Percentiles rank a stretch among this genome's conserved stretches.
These are phyloP conservation scores for Vigna mungo DNA, from an alignment of 306 rosid species.

Conservation along the genomic window DNA sequence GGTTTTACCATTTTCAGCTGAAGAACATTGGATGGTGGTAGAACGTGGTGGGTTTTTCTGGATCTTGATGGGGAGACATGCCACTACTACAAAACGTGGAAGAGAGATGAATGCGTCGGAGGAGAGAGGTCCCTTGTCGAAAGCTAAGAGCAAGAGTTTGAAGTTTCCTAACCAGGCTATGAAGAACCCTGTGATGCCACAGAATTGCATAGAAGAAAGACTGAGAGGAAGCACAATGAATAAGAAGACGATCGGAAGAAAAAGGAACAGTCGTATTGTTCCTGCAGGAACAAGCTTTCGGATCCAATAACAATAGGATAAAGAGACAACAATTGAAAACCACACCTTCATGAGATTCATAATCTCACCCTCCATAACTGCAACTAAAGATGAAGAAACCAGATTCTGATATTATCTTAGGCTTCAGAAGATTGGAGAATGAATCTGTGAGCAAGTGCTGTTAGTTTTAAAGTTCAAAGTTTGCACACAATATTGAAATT, in stretches of 20 bases:
- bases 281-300: slow-evolving; percentile 43
- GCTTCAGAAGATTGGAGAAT: too few relatives aligned
- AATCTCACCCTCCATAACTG: slow-evolving; percentile 47
- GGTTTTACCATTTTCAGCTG: too few relatives aligned
- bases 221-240: slow-evolving; percentile 61
- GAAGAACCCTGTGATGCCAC: slow-evolving; percentile 57
- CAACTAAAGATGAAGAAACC: too few relatives aligned
- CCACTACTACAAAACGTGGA: slow-evolving; percentile 54
- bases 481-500: too few relatives aligned
- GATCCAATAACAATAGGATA: slow-evolving; percentile 53
- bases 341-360: slow-evolving; percentile 46
- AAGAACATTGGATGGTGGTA: too few relatives aligned
- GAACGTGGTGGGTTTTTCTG: background rate
- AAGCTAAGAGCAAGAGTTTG: slow-evolving; percentile 61
- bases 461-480: too few relatives aligned
- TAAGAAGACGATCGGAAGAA: slow-evolving; percentile 52
- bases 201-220: slow-evolving; percentile 52
- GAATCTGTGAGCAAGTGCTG: too few relatives aligned
- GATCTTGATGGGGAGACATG: slow-evolving; percentile 83
- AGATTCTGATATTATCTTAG: too few relatives aligned
- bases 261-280: slow-evolving; percentile 42
- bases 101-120: slow-evolving; percentile 53
- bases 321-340: slow-evolving; percentile 39
- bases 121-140: slow-evolving; percentile 59
- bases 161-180: slow-evolving; percentile 62